Base-by-base conservation (phyloP, 441 rosid genomes). In the Viola pubescens region DNA sequence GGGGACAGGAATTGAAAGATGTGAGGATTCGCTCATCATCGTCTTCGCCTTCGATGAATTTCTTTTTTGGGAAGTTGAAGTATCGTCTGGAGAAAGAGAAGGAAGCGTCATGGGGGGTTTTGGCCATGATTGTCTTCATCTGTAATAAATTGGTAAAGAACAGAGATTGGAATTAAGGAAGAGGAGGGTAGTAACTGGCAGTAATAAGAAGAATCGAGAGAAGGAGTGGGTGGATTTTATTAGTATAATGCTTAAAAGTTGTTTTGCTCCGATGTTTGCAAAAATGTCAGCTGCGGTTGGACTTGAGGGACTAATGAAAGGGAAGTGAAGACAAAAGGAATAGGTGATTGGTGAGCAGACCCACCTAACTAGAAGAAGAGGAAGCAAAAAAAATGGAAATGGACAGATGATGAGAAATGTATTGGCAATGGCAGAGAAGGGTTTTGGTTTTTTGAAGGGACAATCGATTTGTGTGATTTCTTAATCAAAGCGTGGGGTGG, bases 31-130 rank as follows among this genome's bases (percentile, higher is more conserved):
- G 58, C 56, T 64, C 74, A 12, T 76, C 69, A 56, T 79, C 79
- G 49, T 75, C 85, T 10, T 82, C 88, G 2, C 63, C 70, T 46
- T 77, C 82, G 11, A 51, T 77, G 53, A 77, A 68, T 70, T 86
- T 86, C 68, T 78, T 83, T 42, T 81, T 80, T 91, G 34, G 34
- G 34, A 94, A 85, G 65, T 81, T 89, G 83, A 85, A 85, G 79
- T 82, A 84, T 61, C 95, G 75, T 73, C 81, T 87, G 75, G 73
- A 73, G 61, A 64, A 64, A 66, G 64, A 74, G 58, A 88, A 76
- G n/a, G 95, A 80, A 63, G 87, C 78, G 69, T 73, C 77, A 4
- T 65, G 67, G 7, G 70, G 76, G 69, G 77, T 70, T 67, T 69
- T 86, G 39, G 89, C 81, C 73, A 72, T 76, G 71, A 86, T 85